Evolutionary conservation across 169 alveolate genomes (phyloP).

Genomic region (Babesia gibsoni): DNA sequence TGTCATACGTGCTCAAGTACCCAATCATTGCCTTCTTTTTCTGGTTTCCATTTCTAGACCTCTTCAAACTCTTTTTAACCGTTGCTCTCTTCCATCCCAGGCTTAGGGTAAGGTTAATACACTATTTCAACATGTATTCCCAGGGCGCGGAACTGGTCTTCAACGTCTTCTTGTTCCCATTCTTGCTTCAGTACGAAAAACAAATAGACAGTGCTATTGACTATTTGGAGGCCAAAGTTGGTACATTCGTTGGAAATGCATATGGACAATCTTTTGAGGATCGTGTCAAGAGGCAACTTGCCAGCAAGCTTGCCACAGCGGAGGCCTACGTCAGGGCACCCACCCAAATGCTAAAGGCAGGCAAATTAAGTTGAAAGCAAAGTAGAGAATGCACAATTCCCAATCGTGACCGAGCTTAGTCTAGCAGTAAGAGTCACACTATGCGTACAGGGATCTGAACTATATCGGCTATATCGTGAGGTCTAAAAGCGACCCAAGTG

Average conservation of each 20-base stretch:
- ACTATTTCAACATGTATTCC: background rate
- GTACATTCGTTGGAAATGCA: constrained; percentile 1
- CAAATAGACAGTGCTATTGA: constrained; percentile 44
- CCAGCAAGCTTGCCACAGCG: background rate
- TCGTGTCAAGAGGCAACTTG: background rate
- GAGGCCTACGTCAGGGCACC: background rate
- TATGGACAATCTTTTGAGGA: background rate
- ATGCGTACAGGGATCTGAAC: too few relatives aligned
- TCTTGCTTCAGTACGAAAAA: constrained; percentile 42
- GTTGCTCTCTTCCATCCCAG: constrained; percentile 54
- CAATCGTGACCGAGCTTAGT: too few relatives aligned
- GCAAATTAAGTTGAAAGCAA: too few relatives aligned
- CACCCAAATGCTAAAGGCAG: too few relatives aligned
- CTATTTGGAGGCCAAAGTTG: constrained; percentile 23
- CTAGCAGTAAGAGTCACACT: too few relatives aligned
- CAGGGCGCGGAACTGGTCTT: constrained; percentile 64
- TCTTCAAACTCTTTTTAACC: constrained; percentile 32
- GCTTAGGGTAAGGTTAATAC: constrained; percentile 31
- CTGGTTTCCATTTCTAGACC: constrained; percentile 57
- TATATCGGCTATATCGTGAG: too few relatives aligned
- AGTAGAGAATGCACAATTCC: too few relatives aligned
- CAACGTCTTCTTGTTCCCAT: constrained; percentile 39
- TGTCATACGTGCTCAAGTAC: constrained; percentile 48
- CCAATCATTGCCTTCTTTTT: constrained; percentile 32
- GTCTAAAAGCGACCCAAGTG: too few relatives aligned